Evolutionary conservation across 1,139 yeast genomes (phyloP).

Genomic region (Wickerhamiella pararugosa): DNA sequence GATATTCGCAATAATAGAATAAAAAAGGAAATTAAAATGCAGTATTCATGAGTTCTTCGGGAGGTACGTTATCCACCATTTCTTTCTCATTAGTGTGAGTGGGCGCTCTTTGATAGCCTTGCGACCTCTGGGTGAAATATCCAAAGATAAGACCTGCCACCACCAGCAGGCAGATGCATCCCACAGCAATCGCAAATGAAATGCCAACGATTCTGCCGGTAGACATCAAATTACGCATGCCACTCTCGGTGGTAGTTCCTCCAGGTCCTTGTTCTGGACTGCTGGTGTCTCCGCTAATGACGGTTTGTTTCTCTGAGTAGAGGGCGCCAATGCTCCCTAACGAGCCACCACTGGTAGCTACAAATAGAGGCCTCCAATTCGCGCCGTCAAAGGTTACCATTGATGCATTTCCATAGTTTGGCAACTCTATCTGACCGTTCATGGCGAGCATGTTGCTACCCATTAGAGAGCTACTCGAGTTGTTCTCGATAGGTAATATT

Average conservation of each 20-base stretch:
- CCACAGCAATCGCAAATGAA: slow-evolving; percentile 76
- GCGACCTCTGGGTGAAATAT: slow-evolving; percentile 25
- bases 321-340: slow-evolving; percentile 19
- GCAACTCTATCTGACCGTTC: slow-evolving; percentile 44
- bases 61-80: slow-evolving; percentile 54
- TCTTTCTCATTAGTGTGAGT: slow-evolving; percentile 49
- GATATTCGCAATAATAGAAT: neutral
- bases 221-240: slow-evolving; percentile 12
- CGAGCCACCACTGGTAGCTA: slow-evolving; percentile 23
- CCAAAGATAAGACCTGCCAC: slow-evolving; percentile 36
- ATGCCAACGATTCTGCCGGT: slow-evolving; percentile 77
- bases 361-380: slow-evolving; percentile 56
- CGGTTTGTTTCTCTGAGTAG: slow-evolving; percentile 15
- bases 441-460: slow-evolving; percentile 39
- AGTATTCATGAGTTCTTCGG: slow-evolving; percentile 32
- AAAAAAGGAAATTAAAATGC: neutral
- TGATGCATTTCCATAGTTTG: slow-evolving; percentile 43
- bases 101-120: slow-evolving; percentile 29
- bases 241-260: too few species aligned
- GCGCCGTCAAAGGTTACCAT: slow-evolving; percentile 59
- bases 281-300: slow-evolving; percentile 10
- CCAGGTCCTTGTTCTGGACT: too few species aligned
- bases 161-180: slow-evolving; percentile 57
- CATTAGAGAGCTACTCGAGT: slow-evolving; percentile 27
- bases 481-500: slow-evolving; percentile 22